Percentiles rank a stretch among this genome's conserved stretches.
Evolutionary conservation across 345 rosid species (phyloP).

Genomic region (Schrenkiella parvula): DNA sequence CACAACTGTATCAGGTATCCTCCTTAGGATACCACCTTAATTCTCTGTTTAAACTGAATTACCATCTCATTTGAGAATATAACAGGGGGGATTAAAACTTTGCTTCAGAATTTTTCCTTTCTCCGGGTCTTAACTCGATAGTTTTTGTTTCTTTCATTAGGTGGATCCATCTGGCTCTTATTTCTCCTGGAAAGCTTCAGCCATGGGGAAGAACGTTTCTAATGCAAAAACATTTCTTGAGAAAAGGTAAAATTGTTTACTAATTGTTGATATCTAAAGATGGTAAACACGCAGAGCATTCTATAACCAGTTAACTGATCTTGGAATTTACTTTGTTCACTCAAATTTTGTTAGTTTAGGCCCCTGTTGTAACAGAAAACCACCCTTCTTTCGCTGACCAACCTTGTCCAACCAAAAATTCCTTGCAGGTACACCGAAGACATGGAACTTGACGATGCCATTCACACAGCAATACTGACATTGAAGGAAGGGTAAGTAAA

Average conservation of each 20-base stretch:
- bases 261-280: not conserved
- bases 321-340: not conserved
- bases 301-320: not conserved
- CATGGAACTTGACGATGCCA: no score
- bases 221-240: conserved; percentile 95
- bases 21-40: not conserved
- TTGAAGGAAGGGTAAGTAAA: conserved; percentile 82
- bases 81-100: no score
- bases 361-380: not conserved
- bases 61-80: not conserved
- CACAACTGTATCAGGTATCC: conserved; percentile 84
- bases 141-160: conserved; percentile 30
- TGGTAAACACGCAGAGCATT: not conserved
- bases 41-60: not conserved
- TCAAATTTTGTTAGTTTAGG: not conserved
- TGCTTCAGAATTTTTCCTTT: not conserved
- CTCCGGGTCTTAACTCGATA: not conserved
- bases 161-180: conserved; percentile 98
- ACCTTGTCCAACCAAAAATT: not conserved
- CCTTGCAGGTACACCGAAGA: conserved; percentile 77
- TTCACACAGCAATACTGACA: conserved; percentile 92
- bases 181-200: conserved; percentile 98
- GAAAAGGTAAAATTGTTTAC: conserved; percentile 53
- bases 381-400: not conserved
- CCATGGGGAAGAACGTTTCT: conserved; percentile 95